These are phyloP conservation scores for Nakazawaea anatomiae DNA, from an alignment of 805 yeast genomes.

Conservation along the genomic window DNA sequence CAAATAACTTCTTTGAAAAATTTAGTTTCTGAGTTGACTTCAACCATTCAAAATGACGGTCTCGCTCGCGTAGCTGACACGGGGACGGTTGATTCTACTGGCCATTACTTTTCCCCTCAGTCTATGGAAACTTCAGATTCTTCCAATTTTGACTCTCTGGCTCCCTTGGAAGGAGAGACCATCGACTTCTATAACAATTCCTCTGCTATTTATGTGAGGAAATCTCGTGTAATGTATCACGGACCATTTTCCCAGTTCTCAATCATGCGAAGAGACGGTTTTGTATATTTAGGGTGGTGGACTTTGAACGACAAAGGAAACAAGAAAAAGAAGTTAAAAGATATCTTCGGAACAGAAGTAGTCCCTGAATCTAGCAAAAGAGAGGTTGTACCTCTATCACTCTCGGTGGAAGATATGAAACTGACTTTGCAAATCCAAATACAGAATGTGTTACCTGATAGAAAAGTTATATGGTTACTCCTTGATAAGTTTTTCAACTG, in stretches of 20 bases:
- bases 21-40: not conserved
- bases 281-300: slow-evolving; percentile 16
- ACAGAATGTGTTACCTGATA: slow-evolving; percentile 35
- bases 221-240: slow-evolving; percentile 24
- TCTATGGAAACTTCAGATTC: not conserved
- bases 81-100: not conserved
- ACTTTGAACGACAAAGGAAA: slow-evolving; percentile 19
- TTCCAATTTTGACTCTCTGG: not conserved
- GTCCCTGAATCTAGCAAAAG: not conserved
- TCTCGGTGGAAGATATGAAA: slow-evolving; percentile 19
- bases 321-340: slow-evolving; percentile 18
- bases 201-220: slow-evolving; percentile 23
- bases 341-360: slow-evolving; percentile 6
- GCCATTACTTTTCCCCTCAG: not conserved
- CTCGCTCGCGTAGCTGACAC: not conserved
- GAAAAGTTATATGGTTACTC: slow-evolving; percentile 38
- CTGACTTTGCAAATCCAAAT: slow-evolving; percentile 30
- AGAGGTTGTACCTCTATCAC: not conserved
- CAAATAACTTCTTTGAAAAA: not conserved
- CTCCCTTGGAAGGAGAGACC: not conserved
- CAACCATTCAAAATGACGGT: not conserved
- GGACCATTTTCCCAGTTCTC: slow-evolving; percentile 27
- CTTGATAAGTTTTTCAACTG: slow-evolving; percentile 36
- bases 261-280: slow-evolving; percentile 24
- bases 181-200: slow-evolving; percentile 25